A percentile compares a stretch with the other conserved stretches of the same genome.
phyloP scores from a whole-genome alignment of 129 eudicot species.

The Cynara cardunculus region DNA sequence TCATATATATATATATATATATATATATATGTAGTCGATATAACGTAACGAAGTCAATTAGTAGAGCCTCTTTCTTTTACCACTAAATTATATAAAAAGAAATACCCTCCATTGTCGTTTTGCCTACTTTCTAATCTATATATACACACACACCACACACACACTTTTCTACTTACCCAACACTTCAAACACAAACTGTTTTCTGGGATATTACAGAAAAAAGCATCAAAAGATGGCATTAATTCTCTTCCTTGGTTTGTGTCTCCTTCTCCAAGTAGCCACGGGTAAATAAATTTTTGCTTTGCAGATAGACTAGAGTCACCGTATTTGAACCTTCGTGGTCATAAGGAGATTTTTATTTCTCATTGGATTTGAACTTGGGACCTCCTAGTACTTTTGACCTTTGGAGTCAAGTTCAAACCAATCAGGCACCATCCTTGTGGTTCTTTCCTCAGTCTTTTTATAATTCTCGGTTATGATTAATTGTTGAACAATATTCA shows the following conservation, averaged over 20 bases:
- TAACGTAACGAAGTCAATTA: neutral
- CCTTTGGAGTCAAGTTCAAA: too few species aligned
- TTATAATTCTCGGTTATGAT: too few species aligned
- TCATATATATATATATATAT: too few species aligned
- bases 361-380: too few species aligned
- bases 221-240: slow-evolving; percentile 21
- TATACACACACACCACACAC: neutral
- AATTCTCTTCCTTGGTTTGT: slow-evolving; percentile 26
- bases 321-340: too few species aligned
- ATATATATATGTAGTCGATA: neutral
- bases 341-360: too few species aligned
- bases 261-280: slow-evolving; percentile 51
- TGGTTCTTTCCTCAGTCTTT: neutral
- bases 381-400: too few species aligned
- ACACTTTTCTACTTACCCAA: neutral
- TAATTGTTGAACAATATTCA: too few species aligned
- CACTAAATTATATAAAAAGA: slow-evolving; percentile 7
- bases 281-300: too few species aligned
- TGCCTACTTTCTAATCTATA: neutral
- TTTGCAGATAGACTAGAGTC: too few species aligned
- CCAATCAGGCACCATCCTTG: too few species aligned
- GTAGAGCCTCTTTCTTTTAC: slow-evolving; percentile 1
- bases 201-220: neutral
- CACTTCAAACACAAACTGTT: slow-evolving; percentile 6
- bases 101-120: slow-evolving; percentile 11